Base-by-base conservation (phyloP, 2,329 filamentous ascomycete genomes). In the Fusarium continuum region DNA sequence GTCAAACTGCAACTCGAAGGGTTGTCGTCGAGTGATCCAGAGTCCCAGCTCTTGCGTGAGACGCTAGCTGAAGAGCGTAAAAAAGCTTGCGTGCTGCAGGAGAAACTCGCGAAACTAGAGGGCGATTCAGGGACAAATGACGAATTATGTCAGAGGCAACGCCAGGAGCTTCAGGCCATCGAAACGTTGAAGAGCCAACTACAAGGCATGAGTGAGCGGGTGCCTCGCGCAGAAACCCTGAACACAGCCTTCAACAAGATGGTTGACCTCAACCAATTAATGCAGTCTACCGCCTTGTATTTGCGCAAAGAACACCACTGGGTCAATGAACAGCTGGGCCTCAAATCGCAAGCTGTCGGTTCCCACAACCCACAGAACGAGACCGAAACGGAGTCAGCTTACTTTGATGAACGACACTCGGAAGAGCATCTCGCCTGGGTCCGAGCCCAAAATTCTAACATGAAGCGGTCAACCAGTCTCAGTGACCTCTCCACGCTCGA, bases 201-300 rank as follows among this genome's bases (percentile, higher is more conserved):
- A 8, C 66, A 67, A 34, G 54, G 43, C 6, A 54, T 75, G 19
- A 63, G 68, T 23, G 47, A 62, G 6, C 56, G 64, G 25, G 41
- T 72, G 14, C 69, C 74, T 17, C 58, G 65, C 8, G 34, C 74
- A 6, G 65, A 75, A 23, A 61, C 20, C 2, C 50, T 70, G 8
- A 69, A 70, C n/a, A 57, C 55, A 2, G 63, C 56, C 17, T 61
- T 77, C 20, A 62, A 70, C 23, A 66, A 64, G 3, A 68, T 75
- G 39, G 36, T 65, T n/a, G 47, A 70, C 16, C 41, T 75, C 13
- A 74, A 70, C 32, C 56, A 68, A 8, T 32, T 69, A 16, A 63
- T 77, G 29, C 67, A 70, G 32, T 68, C 71, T 6, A 74, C 74
- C 5, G 70, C 72, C 16, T 40, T 40, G 14, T 75, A 73, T 55